Percentiles rank a stretch among this genome's conserved stretches.
Conservation (phyloP, 202 grass and related monocot species). For the Zizania palustris region DNA sequence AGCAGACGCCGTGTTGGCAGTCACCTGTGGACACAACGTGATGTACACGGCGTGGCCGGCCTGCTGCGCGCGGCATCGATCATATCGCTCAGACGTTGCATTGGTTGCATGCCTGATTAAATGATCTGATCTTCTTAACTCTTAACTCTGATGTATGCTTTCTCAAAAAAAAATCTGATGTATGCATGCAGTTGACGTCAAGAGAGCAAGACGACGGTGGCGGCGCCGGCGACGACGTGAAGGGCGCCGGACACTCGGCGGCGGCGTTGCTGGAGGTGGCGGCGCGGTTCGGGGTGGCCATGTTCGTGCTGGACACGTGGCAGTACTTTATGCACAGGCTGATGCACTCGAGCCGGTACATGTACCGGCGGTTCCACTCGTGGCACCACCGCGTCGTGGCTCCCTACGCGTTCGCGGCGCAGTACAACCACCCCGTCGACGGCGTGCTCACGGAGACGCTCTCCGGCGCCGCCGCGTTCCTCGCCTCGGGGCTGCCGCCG, state of each 20-base stretch:
- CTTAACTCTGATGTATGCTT: too few relatives aligned
- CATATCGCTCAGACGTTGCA: too few relatives aligned
- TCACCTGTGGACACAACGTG: too few relatives aligned
- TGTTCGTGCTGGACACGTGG: conserved; percentile 77
- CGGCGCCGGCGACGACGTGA: neutral
- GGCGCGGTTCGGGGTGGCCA: conserved; percentile 53
- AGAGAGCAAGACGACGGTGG: neutral
- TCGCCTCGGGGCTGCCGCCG: conserved; percentile 50
- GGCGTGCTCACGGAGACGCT: conserved; percentile 68
- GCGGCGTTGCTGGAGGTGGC: neutral
- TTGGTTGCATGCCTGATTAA: neutral
- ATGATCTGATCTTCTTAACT: neutral
- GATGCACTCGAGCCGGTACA: conserved; percentile 63
- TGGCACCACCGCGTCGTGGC: conserved; percentile 82
- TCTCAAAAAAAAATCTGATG: too few relatives aligned
- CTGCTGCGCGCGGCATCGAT: too few relatives aligned
- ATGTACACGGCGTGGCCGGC: too few relatives aligned
- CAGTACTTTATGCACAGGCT: conserved; percentile 75
- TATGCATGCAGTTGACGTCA: conserved; percentile 31
- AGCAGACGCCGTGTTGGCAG: too few relatives aligned
- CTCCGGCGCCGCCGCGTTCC: conserved; percentile 59
- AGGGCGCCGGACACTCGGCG: neutral
- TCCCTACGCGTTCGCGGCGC: conserved; percentile 77
- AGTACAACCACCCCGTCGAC: conserved; percentile 86
- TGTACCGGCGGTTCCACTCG: conserved; percentile 73